Evolutionary conservation across 805 yeast genomes (phyloP).

Genomic region (Ogataea neopini): DNA sequence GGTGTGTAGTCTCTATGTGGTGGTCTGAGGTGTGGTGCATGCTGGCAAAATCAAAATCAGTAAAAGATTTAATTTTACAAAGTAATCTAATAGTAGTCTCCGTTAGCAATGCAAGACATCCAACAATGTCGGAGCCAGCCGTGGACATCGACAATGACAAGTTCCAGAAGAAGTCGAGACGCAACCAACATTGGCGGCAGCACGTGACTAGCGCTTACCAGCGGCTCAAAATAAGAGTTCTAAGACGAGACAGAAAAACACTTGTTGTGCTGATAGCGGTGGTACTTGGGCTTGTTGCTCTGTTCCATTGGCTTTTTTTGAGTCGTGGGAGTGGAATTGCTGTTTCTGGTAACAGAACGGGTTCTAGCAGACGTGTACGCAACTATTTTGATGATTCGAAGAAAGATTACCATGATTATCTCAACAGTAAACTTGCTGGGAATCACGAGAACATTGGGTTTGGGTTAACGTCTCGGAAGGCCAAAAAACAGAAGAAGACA

Average conservation of each 20-base stretch:
- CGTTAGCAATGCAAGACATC: background rate
- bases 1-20: too few relatives aligned
- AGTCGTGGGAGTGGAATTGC: background rate
- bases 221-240: conserved; percentile 12
- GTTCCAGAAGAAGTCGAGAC: conserved; percentile 19
- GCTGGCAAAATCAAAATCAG: conserved; percentile 5
- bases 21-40: conserved; percentile 3
- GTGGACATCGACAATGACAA: conserved; percentile 25
- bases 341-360: background rate
- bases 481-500: conserved; percentile 21
- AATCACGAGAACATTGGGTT: conserved; percentile 29
- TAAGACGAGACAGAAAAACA: conserved; percentile 13
- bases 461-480: conserved; percentile 19
- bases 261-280: conserved; percentile 7
- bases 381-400: conserved; percentile 21
- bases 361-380: conserved; percentile 13
- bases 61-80: background rate
- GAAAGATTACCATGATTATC: conserved; percentile 24
- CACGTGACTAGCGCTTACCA: conserved; percentile 7
- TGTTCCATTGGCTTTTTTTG: conserved; percentile 4
- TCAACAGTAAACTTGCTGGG: conserved; percentile 27
- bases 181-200: conserved; percentile 10
- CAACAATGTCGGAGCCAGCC: conserved; percentile 8
- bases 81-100: background rate
- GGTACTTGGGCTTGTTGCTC: background rate